These are phyloP conservation scores for Backusella tuberculispora DNA, from an alignment of 192 early-diverging fungal species.

Conservation along the genomic window DNA sequence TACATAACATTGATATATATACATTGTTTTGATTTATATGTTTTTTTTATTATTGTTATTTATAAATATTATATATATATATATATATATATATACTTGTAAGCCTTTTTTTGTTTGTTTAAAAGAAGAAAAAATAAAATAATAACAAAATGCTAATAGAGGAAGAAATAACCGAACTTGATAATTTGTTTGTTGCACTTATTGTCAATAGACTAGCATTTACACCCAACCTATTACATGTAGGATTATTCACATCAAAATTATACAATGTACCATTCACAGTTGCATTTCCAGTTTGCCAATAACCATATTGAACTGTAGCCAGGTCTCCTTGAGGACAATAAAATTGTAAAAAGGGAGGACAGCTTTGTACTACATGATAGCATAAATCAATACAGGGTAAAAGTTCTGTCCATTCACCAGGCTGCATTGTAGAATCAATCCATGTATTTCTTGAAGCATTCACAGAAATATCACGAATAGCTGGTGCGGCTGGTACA, in stretches of 20 bases:
- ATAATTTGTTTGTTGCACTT: neutral
- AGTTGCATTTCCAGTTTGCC: conserved; percentile 23
- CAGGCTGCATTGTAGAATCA: conserved; percentile 27
- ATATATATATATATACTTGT: neutral
- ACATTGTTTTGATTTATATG: neutral
- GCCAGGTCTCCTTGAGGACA: conserved; percentile 54
- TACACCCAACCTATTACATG: conserved; percentile 42
- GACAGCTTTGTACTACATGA: conserved; percentile 61
- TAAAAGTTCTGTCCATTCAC: conserved; percentile 51
- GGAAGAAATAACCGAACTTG: neutral
- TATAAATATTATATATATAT: neutral
- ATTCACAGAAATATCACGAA: conserved; percentile 28
- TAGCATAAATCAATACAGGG: conserved; percentile 65
- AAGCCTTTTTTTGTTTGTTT: neutral
- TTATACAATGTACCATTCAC: conserved; percentile 14
- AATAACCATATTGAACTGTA: conserved; percentile 35
- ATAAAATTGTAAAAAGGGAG: conserved; percentile 54
- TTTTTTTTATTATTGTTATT: neutral
- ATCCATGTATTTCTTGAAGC: conserved; percentile 47
- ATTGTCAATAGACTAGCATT: conserved; percentile 28
- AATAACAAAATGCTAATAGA: neutral
- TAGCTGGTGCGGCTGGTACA: conserved; percentile 16
- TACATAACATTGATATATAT: neutral
- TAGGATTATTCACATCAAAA: conserved; percentile 24
- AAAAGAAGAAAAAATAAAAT: neutral